phyloP scores from a whole-genome alignment of 2,329 filamentous ascomycete genomes.

The Fusarium sp. region DNA sequence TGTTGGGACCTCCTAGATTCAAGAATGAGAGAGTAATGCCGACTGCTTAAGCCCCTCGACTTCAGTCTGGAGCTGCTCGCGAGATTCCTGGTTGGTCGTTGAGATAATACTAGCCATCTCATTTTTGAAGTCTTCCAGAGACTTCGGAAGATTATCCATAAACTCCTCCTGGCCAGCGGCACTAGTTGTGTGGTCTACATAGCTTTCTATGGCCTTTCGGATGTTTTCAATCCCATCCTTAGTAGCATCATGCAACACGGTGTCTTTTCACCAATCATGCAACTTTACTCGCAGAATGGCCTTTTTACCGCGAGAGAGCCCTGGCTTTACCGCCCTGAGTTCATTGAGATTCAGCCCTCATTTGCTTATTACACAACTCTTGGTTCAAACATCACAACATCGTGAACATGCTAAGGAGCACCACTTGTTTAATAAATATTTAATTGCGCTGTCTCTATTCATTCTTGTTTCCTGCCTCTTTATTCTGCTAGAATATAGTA shows the following conservation, averaged over 20 bases:
- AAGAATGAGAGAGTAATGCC: too few relatives aligned
- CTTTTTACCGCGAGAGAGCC: constrained; percentile 72
- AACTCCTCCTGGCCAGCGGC: constrained; percentile 81
- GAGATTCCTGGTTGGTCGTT: constrained; percentile 60
- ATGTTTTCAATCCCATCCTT: constrained; percentile 89
- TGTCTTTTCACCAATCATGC: constrained; percentile 70
- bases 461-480: too few relatives aligned
- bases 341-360: too few relatives aligned
- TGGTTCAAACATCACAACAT: too few relatives aligned
- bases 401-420: too few relatives aligned
- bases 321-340: constrained; percentile 66
- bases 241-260: constrained; percentile 79
- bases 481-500: too few relatives aligned
- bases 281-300: constrained; percentile 70
- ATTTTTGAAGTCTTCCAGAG: constrained; percentile 74
- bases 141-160: constrained; percentile 74
- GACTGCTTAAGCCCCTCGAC: too few relatives aligned
- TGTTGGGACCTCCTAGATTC: too few relatives aligned
- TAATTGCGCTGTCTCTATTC: too few relatives aligned
- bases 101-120: constrained; percentile 74
- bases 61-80: constrained; percentile 80
- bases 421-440: too few relatives aligned
- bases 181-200: constrained; percentile 79
- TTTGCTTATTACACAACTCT: too few relatives aligned
- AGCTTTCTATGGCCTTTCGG: constrained; percentile 82